Conservation (phyloP, 225 moss, liverwort and hornwort species). For the Polytrichum formosum region DNA sequence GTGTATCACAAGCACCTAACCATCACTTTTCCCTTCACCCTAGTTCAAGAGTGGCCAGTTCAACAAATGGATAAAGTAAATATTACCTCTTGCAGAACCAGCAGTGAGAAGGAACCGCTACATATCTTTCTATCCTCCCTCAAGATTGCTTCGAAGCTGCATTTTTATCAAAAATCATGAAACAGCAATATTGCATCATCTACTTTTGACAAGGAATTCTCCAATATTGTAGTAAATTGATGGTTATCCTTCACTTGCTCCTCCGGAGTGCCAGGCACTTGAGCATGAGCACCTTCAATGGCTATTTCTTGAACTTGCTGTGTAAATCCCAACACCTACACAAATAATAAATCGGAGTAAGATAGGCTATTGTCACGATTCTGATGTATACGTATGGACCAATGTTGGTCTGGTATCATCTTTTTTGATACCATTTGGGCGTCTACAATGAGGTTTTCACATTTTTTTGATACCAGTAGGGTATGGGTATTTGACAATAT, state of each 20-base stretch:
- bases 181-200: conserved; percentile 83
- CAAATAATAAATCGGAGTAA: not conserved
- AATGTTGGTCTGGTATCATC: not conserved
- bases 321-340: conserved; percentile 59
- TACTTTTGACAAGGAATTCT: conserved; percentile 74
- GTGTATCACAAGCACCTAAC: too few species aligned
- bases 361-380: not conserved
- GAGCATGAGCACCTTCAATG: too few species aligned
- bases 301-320: conserved; percentile 32
- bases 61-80: too few species aligned
- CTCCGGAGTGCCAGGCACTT: conserved; percentile 45
- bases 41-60: too few species aligned
- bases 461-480: too few species aligned
- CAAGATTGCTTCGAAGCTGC: too few species aligned
- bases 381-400: too few species aligned
- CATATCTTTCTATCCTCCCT: too few species aligned
- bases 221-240: conserved; percentile 67
- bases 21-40: too few species aligned
- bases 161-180: conserved; percentile 52
- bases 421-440: not conserved
- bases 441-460: not conserved
- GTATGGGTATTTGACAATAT: too few species aligned
- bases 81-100: too few species aligned
- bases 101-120: too few species aligned
- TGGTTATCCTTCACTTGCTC: conserved; percentile 78